These are phyloP conservation scores for Rhizophlyctis rosea DNA, from an alignment of 192 early-diverging fungal genomes.

Conservation along the genomic window DNA sequence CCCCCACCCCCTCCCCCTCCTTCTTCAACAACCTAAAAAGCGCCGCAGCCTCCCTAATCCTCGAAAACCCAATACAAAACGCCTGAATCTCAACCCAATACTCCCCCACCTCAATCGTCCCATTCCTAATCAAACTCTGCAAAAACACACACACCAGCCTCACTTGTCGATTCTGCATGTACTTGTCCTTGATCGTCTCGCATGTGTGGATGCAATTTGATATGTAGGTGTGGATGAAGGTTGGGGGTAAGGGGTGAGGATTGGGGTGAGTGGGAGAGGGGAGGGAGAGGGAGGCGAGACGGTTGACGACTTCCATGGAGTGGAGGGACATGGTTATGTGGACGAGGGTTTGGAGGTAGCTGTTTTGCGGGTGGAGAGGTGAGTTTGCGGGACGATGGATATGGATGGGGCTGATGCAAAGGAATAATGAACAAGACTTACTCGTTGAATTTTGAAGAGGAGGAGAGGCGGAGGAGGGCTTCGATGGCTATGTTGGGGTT, in stretches of 20 bases:
- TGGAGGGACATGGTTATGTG: slow-evolving; percentile 26
- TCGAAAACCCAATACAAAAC: slow-evolving; percentile 40
- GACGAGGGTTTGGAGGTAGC: slow-evolving; percentile 21
- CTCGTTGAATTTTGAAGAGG: slow-evolving; percentile 28
- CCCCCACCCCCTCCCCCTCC: slow-evolving; percentile 2
- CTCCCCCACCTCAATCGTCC: slow-evolving; percentile 16
- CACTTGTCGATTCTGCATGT: slow-evolving; percentile 34
- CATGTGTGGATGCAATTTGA: slow-evolving; percentile 26
- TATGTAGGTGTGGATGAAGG: slow-evolving; percentile 28
- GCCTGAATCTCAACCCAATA: slow-evolving; percentile 37
- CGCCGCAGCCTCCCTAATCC: slow-evolving; percentile 35
- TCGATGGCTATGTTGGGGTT: slow-evolving; percentile 42
- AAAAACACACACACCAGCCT: slow-evolving; percentile 42
- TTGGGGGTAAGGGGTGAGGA: slow-evolving; percentile 17
- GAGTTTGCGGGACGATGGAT: not conserved
- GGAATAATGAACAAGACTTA: slow-evolving; percentile 16
- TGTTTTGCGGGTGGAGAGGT: not conserved
- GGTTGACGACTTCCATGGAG: slow-evolving; percentile 37
- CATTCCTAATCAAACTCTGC: slow-evolving; percentile 26
- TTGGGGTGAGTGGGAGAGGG: slow-evolving; percentile 23
- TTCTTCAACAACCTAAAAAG: slow-evolving; percentile 36
- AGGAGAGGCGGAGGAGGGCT: slow-evolving; percentile 26
- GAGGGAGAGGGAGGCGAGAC: slow-evolving; percentile 12
- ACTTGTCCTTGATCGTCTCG: slow-evolving; percentile 17
- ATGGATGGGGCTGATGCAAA: no score